Conservation (phyloP, 2,329 filamentous ascomycete genomes). For the Balansia obtecta region DNA sequence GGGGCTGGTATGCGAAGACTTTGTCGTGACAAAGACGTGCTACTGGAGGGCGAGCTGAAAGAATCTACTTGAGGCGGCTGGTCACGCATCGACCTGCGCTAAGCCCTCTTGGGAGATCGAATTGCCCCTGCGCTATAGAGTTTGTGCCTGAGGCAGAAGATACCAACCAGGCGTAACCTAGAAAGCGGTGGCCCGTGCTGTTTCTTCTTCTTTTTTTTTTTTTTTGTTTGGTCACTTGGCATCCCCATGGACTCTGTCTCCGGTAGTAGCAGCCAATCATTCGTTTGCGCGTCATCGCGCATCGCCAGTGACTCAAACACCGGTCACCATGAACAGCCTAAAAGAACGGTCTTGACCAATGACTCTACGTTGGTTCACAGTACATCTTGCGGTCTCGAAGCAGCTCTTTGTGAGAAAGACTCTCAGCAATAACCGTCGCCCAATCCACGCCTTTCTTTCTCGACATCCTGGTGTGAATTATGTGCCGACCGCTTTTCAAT, state of each 20-base stretch:
- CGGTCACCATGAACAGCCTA: not conserved
- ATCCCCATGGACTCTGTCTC: too few relatives aligned
- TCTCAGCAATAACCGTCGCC: too few relatives aligned
- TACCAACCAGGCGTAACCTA: not conserved
- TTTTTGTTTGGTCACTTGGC: too few relatives aligned
- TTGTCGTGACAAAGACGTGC: constrained; percentile 32
- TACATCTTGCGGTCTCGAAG: not conserved
- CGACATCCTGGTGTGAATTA: too few relatives aligned
- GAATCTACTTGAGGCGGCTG: constrained; percentile 30
- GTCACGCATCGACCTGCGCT: constrained; percentile 20
- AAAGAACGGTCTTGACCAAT: not conserved
- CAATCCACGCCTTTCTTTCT: too few relatives aligned
- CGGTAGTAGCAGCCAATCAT: too few relatives aligned
- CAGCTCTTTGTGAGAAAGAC: too few relatives aligned
- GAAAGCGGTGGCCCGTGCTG: not conserved
- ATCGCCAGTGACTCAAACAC: constrained; percentile 12
- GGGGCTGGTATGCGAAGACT: constrained; percentile 23
- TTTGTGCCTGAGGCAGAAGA: constrained; percentile 16
- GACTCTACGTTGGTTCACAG: not conserved
- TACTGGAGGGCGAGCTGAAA: constrained; percentile 25
- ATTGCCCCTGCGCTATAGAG: constrained; percentile 8
- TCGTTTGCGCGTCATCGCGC: not conserved
- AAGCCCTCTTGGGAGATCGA: constrained; percentile 16
- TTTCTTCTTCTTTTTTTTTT: too few relatives aligned
- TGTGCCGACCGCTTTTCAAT: too few relatives aligned